Base-by-base conservation (phyloP, 352 stramenopile species). In the Globisporangium yorkense region DNA sequence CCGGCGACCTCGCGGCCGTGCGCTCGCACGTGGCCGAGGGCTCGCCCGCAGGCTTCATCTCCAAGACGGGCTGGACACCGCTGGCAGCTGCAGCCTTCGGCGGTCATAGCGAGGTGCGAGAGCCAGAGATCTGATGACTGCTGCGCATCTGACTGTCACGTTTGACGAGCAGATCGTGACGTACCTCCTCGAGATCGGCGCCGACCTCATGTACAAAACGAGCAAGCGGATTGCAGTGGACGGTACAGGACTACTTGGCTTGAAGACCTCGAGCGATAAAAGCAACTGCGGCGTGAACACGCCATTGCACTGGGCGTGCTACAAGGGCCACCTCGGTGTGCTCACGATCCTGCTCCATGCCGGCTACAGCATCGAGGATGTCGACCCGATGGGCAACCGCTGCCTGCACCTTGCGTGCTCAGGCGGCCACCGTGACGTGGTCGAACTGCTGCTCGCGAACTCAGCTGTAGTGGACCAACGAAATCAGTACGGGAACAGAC, bases 241-340 rank as follows among this genome's bases (percentile, higher is more conserved):
- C 59, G n/a, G 54, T 2, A 8, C 44, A 5, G 44, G 20, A 12
- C 3, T 49, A n/a, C 44, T 49, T 7, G 44, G 20, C 24, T 20
- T 15, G 4, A 49, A 31, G n/a, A 5, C 44, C 8, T 15, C 12
- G 9, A n/a, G 44, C 20, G 57, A 50, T 49, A 70, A 59, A 63
- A 64, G 43, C 31, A 63, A 29, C 33, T 70, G 66, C 13, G 70
- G 72, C 2, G 63, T 65, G 51, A 91, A 89, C 54, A 94, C 82
- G 12, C 86, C 86, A 12, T 63, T 95, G 41, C 86, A 95, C 56
- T 95, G 86, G 86, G 80, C 83, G n/a, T 87, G 80, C 67, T 95
- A 95, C 67, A 87, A 85, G 51, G 84, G 82, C 20, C 80, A 94
- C 47, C 56, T 67, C 37, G 69, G 87, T 59, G 75, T 89, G 27